Evolutionary conservation across 345 rosid species (phyloP).

Genomic region (Acer saccharum): DNA sequence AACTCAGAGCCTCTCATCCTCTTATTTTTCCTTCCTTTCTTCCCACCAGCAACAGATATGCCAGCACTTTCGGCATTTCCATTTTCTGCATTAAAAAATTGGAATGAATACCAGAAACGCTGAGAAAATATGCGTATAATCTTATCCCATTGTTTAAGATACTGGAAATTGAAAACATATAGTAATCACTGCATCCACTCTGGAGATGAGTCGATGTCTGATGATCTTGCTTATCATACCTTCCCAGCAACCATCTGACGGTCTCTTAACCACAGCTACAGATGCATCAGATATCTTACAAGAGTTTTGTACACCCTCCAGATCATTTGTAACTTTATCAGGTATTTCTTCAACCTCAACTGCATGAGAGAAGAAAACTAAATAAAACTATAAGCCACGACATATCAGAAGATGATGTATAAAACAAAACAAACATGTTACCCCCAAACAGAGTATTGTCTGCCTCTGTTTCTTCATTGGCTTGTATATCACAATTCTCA

Average conservation of each 20-base stretch:
- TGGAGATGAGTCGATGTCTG: slow-evolving; percentile 8
- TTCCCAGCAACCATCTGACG: slow-evolving; percentile 44
- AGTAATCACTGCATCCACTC: slow-evolving; percentile 12
- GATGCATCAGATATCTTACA: slow-evolving; percentile 31
- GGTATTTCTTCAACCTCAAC: slow-evolving; percentile 36
- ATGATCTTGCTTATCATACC: slow-evolving; percentile 39
- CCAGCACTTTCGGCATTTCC: slow-evolving; percentile 30
- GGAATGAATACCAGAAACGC: neutral
- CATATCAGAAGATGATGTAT: slow-evolving; percentile 7
- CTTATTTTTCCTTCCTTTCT: slow-evolving; percentile 55
- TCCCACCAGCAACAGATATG: slow-evolving; percentile 18
- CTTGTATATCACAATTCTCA: slow-evolving; percentile 22
- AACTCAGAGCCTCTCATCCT: slow-evolving; percentile 58
- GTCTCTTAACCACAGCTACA: slow-evolving; percentile 46
- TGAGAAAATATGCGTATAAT: neutral
- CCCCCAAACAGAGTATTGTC: slow-evolving; percentile 31
- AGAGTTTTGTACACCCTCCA: slow-evolving; percentile 27
- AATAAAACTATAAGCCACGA: slow-evolving; percentile 6
- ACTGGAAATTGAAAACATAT: neutral
- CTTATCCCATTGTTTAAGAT: slow-evolving; percentile 1
- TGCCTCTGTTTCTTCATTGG: slow-evolving; percentile 20
- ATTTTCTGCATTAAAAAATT: slow-evolving; percentile 28
- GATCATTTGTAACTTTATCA: slow-evolving; percentile 20
- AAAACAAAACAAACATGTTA: slow-evolving; percentile 32
- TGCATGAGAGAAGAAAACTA: slow-evolving; percentile 20